Percentiles rank a stretch among this genome's conserved stretches.
phyloP scores from a whole-genome alignment of 192 early-diverging fungal genomes.

The Linnemannia hyalina region DNA sequence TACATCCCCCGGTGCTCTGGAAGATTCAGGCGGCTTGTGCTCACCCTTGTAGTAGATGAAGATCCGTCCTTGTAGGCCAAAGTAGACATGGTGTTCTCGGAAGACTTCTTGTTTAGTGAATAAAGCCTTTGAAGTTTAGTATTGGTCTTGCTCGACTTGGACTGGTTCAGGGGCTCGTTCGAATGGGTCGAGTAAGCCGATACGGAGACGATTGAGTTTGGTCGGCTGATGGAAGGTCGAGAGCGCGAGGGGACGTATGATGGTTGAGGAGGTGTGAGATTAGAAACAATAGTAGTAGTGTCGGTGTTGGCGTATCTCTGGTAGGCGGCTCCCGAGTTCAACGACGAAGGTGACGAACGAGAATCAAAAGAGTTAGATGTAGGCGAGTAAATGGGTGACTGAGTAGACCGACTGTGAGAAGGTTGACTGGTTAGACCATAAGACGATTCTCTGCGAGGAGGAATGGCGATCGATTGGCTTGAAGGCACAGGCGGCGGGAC shows the following conservation, averaged over 20 bases:
- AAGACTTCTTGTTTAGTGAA: not conserved
- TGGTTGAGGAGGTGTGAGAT: not conserved
- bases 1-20: slow-evolving; percentile 8
- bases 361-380: not conserved
- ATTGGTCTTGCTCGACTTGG: not conserved
- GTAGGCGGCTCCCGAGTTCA: not conserved
- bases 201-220: slow-evolving; percentile 3
- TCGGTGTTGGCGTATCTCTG: not conserved
- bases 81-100: not conserved
- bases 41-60: not conserved
- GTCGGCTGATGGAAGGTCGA: slow-evolving; percentile 6
- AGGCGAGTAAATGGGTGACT: not conserved
- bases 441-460: slow-evolving; percentile 8
- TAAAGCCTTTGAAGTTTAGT: not conserved
- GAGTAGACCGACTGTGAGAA: not conserved
- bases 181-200: slow-evolving; percentile 17
- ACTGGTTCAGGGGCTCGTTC: slow-evolving; percentile 21
- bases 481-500: not conserved
- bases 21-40: slow-evolving; percentile 17
- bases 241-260: not conserved
- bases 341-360: not conserved
- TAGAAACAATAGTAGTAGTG: too few species aligned
- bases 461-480: slow-evolving; percentile 11
- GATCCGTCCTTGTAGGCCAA: not conserved
- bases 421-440: not conserved